These are phyloP conservation scores for Solanum hybrid DNA, from an alignment of 305 asterid genomes.

Conservation along the genomic window DNA sequence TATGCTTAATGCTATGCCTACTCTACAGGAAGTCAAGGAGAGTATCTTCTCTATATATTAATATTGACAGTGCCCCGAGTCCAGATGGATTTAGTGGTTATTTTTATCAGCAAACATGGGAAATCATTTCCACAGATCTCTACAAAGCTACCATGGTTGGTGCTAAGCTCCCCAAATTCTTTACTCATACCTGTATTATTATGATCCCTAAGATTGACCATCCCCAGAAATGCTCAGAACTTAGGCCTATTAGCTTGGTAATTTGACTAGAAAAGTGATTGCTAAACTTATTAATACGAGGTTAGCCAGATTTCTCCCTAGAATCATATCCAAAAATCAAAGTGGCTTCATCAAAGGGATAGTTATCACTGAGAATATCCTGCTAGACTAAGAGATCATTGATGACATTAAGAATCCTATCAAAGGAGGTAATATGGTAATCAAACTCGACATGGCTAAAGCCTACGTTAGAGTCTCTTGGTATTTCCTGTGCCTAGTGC, in stretches of 20 bases:
- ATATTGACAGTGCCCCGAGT: not conserved
- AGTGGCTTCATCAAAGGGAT: too few relatives aligned
- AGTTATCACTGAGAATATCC: too few relatives aligned
- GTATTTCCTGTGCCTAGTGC: not conserved
- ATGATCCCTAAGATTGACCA: not conserved
- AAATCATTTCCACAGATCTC: not conserved
- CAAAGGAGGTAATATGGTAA: not conserved
- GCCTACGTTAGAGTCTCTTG: not conserved
- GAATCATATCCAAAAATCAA: too few relatives aligned
- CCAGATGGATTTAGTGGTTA: not conserved
- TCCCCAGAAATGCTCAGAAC: too few relatives aligned
- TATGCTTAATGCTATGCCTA: not conserved
- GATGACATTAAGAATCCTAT: too few relatives aligned
- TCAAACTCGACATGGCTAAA: too few relatives aligned
- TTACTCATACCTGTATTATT: not conserved
- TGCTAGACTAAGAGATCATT: too few relatives aligned
- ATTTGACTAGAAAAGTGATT: too few relatives aligned
- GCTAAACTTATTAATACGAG: too few relatives aligned
- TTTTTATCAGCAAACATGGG: not conserved
- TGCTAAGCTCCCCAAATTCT: not conserved
- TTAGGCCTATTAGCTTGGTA: too few relatives aligned
- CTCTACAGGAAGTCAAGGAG: not conserved
- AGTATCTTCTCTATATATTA: not conserved
- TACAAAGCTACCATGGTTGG: not conserved
- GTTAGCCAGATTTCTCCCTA: too few relatives aligned